These are phyloP conservation scores for Trichosanthes cucumerina DNA, from an alignment of 306 rosid genomes.

Conservation along the genomic window DNA sequence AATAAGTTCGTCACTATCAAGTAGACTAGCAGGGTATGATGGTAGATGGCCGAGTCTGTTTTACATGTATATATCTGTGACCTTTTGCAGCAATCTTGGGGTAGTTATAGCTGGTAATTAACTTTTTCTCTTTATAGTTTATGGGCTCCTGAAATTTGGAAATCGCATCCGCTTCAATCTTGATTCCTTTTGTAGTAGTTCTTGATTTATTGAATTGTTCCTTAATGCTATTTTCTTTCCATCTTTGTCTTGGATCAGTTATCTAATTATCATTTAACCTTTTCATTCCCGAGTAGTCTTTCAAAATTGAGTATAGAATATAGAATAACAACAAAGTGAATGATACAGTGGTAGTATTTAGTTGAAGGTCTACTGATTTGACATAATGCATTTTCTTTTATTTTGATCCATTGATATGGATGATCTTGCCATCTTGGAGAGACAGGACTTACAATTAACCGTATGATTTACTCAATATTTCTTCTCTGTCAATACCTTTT, in stretches of 20 bases:
- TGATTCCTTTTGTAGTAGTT: background rate
- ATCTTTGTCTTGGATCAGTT: background rate
- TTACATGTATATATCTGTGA: conserved; percentile 9
- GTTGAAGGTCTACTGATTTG: background rate
- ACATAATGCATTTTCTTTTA: background rate
- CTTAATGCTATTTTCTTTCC: background rate
- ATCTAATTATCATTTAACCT: background rate
- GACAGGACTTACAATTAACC: background rate
- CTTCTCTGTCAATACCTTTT: background rate
- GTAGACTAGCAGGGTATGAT: conserved; percentile 29
- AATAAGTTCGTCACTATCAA: conserved; percentile 97
- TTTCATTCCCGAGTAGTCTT: background rate
- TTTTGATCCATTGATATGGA: background rate
- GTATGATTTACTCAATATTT: background rate
- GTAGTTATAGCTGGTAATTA: background rate
- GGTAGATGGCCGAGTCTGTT: background rate
- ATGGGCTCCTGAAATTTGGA: background rate
- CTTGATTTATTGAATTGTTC: background rate
- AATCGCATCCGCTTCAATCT: background rate
- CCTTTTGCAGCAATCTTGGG: conserved; percentile 4
- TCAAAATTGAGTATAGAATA: background rate
- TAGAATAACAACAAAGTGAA: background rate
- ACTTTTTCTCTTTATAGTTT: background rate
- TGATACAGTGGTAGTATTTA: background rate
- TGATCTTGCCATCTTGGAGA: background rate